phyloP scores from a whole-genome alignment of 2,329 filamentous ascomycete genomes.

The Phyllosticta capitalensis region DNA sequence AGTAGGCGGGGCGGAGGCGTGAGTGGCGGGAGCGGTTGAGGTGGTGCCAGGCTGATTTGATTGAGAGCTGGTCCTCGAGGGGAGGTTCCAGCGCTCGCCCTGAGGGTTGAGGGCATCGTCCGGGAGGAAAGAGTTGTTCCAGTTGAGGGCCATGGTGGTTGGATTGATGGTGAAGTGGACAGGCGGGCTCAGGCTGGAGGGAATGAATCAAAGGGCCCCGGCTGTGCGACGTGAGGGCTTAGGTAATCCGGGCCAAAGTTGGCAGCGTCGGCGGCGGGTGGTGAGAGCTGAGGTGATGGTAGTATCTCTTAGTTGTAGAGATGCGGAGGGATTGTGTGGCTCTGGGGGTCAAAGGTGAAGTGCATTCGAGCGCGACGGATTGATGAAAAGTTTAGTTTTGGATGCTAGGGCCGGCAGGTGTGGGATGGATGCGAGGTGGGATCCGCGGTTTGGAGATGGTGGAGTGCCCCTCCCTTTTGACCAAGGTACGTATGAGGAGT shows the following conservation, averaged over 20 bases:
- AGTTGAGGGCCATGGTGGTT: slow-evolving; percentile 30
- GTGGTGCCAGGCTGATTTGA: not conserved
- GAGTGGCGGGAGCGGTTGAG: not conserved
- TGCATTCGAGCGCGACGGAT: slow-evolving; percentile 8
- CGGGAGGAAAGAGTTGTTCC: slow-evolving; percentile 27
- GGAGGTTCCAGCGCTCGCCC: slow-evolving; percentile 26
- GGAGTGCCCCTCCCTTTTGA: not conserved
- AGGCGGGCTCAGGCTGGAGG: not conserved
- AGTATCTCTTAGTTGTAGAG: slow-evolving; percentile 6
- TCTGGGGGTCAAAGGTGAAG: slow-evolving; percentile 4
- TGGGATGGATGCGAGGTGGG: not conserved
- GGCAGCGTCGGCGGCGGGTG: not conserved
- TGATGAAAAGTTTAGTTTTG: not conserved
- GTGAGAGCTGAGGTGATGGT: slow-evolving; percentile 4
- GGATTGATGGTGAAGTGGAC: slow-evolving; percentile 1
- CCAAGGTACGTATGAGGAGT: not conserved
- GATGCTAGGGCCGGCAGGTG: not conserved
- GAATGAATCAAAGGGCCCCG: slow-evolving; percentile 5
- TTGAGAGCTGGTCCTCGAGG: not conserved
- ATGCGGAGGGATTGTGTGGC: slow-evolving; percentile 7
- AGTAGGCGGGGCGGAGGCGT: not conserved
- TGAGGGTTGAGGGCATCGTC: slow-evolving; percentile 27
- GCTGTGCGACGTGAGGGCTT: slow-evolving; percentile 3
- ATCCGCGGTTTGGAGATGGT: not conserved
- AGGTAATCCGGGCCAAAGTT: slow-evolving; percentile 6